These are phyloP conservation scores for Talaromyces sp. DNA, from an alignment of 2,329 filamentous ascomycete genomes.

Conservation along the genomic window DNA sequence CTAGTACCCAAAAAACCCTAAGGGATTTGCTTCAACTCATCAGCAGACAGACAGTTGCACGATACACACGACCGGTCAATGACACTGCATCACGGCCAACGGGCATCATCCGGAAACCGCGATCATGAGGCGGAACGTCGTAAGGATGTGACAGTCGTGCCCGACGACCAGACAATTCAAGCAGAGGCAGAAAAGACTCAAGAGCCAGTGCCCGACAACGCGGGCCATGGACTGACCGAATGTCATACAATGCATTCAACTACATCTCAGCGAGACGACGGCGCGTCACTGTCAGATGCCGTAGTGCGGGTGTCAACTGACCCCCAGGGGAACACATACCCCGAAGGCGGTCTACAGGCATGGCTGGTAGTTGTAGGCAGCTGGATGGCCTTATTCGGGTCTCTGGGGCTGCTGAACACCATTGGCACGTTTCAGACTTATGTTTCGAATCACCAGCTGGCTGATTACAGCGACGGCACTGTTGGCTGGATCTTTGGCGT, in stretches of 20 bases:
- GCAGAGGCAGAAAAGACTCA: background rate
- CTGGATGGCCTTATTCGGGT: conserved; percentile 71
- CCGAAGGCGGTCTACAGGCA: conserved; percentile 75
- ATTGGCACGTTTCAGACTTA: conserved; percentile 79
- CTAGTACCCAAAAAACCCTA: background rate
- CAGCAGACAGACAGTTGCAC: background rate
- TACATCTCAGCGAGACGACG: conserved; percentile 8
- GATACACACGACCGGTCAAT: conserved; percentile 2
- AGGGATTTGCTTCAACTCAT: background rate
- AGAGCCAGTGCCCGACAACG: background rate
- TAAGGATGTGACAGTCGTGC: conserved; percentile 4
- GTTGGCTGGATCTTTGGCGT: conserved; percentile 87
- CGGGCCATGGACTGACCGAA: background rate
- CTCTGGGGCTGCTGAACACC: conserved; percentile 75
- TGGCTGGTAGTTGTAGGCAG: conserved; percentile 84
- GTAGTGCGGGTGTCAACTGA: conserved; percentile 31
- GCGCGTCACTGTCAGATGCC: conserved; percentile 1
- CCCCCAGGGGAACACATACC: conserved; percentile 57
- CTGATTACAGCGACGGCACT: conserved; percentile 61
- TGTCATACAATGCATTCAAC: background rate
- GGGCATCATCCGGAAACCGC: conserved; percentile 1
- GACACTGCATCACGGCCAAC: background rate
- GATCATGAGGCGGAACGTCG: conserved; percentile 2
- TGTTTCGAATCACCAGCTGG: conserved; percentile 68
- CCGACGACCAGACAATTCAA: background rate